Evolutionary conservation across 2,329 filamentous ascomycete species (phyloP).

Genomic region (Raffaelea deltoideospora): DNA sequence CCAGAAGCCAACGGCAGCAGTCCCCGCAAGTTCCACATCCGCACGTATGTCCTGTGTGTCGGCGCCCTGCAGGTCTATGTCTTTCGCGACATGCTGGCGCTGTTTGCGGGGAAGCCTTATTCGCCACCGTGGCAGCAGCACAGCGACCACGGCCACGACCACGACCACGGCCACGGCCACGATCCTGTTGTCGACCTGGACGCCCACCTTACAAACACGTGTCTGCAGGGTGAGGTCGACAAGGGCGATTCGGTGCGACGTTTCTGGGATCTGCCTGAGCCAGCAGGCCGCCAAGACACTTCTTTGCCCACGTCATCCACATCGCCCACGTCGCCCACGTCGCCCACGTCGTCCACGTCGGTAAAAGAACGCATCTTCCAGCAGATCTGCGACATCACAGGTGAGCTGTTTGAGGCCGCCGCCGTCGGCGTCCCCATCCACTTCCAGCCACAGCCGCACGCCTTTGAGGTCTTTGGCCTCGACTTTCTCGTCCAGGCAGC

Average conservation of each 20-base stretch:
- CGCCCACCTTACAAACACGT: conserved; percentile 87
- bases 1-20: conserved; percentile 37
- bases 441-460: conserved; percentile 79
- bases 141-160: conserved; percentile 19
- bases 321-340: conserved; percentile 21
- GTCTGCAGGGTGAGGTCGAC: conserved; percentile 53
- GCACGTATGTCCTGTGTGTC: conserved; percentile 74
- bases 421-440: conserved; percentile 72
- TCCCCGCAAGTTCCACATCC: conserved; percentile 94
- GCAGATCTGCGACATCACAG: conserved; percentile 61
- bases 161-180: conserved; percentile 19
- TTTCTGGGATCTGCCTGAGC: conserved; percentile 52
- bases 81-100: conserved; percentile 79
- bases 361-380: conserved; percentile 45
- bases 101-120: conserved; percentile 73
- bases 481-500: conserved; percentile 68
- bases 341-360: background rate
- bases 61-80: conserved; percentile 72
- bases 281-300: conserved; percentile 2
- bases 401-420: conserved; percentile 73
- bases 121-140: conserved; percentile 37
- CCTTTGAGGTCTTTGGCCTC: conserved; percentile 82
- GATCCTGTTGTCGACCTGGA: conserved; percentile 51
- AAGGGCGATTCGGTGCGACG: conserved; percentile 43
- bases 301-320: conserved; percentile 5